A percentile compares a stretch with the other conserved stretches of the same genome.
Conservation (phyloP, 202 grass and related monocot genomes). For the Schoenoplectus tabernaemontani region DNA sequence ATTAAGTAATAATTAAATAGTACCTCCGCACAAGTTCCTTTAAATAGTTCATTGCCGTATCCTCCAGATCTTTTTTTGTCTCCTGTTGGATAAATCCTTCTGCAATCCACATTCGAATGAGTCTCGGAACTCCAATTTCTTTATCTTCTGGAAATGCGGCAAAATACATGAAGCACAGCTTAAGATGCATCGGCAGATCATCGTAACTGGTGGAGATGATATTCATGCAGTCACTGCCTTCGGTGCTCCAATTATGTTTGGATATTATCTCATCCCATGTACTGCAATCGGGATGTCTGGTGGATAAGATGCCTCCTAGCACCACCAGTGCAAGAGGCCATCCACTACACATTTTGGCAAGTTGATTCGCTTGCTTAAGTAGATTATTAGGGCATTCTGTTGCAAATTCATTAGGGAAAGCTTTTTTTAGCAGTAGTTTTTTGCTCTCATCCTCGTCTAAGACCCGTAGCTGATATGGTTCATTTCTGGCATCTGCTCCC, state of each 20-base stretch:
- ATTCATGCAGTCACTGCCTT: neutral
- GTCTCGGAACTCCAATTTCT: neutral
- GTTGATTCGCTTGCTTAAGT: neutral
- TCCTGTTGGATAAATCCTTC: neutral
- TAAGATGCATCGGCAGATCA: neutral
- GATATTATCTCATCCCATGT: neutral
- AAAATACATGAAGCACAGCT: neutral
- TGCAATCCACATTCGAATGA: neutral
- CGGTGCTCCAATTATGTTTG: neutral
- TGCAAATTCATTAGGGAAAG: neutral
- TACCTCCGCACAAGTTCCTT: neutral
- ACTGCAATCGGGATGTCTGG: neutral
- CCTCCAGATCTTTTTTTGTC: neutral
- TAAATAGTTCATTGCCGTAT: neutral
- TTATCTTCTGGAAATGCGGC: neutral
- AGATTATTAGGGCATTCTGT: neutral
- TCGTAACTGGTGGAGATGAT: neutral
- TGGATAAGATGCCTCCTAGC: neutral
- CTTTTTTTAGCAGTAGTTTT: neutral
- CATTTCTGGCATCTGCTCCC: neutral
- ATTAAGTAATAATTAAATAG: neutral
- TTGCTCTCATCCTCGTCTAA: neutral
- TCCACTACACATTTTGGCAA: neutral
- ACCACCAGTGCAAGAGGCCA: neutral
- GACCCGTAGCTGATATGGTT: neutral